Percentiles rank a stretch among this genome's conserved stretches.
Evolutionary conservation across 345 rosid species (phyloP).

Genomic region (Eucalyptus regnans): DNA sequence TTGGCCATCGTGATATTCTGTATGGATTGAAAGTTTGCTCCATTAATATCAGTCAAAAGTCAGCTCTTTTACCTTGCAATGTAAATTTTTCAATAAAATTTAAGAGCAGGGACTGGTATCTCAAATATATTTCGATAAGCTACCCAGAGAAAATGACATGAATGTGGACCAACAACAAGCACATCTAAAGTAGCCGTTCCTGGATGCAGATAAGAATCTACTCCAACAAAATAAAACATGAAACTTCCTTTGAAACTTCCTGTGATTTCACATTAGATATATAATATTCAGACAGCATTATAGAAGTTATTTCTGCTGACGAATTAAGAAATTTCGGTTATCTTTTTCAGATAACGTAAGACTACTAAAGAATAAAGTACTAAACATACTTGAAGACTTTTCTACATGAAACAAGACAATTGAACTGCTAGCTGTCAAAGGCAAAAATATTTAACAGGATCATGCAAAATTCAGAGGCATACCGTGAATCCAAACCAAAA

Average conservation of each 20-base stretch:
- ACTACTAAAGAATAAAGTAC: neutral
- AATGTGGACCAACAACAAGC: neutral
- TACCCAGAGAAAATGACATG: neutral
- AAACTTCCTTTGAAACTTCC: neutral
- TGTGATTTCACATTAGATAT: neutral
- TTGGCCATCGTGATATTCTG: neutral
- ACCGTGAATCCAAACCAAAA: neutral
- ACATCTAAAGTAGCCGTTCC: neutral
- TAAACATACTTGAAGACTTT: neutral
- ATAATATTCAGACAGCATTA: neutral
- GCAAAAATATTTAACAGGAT: neutral
- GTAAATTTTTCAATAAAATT: neutral
- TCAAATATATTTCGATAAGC: neutral
- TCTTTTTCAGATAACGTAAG: neutral
- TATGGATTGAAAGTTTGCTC: neutral
- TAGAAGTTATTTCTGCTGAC: neutral
- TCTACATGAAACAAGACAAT: neutral
- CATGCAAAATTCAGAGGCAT: neutral
- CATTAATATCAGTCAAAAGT: neutral
- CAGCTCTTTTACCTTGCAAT: neutral
- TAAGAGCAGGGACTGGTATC: neutral
- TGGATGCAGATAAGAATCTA: neutral
- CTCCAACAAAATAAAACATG: neutral
- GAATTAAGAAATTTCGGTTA: neutral
- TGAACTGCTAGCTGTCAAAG: neutral